Evolutionary conservation across 179 eudicot genomes (phyloP).

Genomic region (Patellifolia procumbens): DNA sequence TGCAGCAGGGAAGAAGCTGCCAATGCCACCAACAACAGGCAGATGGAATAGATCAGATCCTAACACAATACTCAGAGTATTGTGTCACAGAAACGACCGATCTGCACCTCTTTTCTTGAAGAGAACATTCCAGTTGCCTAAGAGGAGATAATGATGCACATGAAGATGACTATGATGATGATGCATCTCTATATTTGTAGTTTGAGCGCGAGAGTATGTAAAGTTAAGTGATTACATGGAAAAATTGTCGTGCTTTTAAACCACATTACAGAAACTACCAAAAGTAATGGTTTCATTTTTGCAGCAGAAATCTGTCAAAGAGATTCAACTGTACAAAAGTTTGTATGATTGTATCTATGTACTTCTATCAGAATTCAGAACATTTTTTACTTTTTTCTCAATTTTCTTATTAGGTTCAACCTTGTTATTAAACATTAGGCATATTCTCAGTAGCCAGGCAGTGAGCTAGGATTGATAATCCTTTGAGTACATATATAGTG

Average conservation of each 20-base stretch:
- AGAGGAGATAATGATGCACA: conserved; percentile 54
- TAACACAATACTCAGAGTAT: conserved; percentile 76
- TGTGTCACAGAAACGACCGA: conserved; percentile 76
- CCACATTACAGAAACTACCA: background rate
- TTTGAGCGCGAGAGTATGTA: conserved; percentile 7
- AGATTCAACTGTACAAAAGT: conserved; percentile 29
- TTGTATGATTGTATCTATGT: conserved; percentile 13
- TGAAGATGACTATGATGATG: background rate
- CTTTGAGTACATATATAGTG: background rate
- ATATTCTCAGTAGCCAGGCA: background rate
- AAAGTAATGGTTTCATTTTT: conserved; percentile 7
- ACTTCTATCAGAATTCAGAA: background rate
- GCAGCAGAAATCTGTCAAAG: conserved; percentile 12
- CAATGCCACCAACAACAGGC: conserved; percentile 95
- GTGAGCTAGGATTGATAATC: conserved; percentile 14
- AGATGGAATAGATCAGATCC: conserved; percentile 82
- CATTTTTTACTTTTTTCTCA: background rate
- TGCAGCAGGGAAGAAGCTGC: conserved; percentile 57
- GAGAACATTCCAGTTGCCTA: conserved; percentile 80
- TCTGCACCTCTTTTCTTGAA: conserved; percentile 70
- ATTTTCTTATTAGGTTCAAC: conserved; percentile 7
- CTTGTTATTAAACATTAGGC: conserved; percentile 15
- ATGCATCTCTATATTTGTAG: background rate
- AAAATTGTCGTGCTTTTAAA: background rate
- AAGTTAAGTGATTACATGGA: background rate